Conservation (phyloP, 108 stramenopile genomes). For the Nitzschia sp. region DNA sequence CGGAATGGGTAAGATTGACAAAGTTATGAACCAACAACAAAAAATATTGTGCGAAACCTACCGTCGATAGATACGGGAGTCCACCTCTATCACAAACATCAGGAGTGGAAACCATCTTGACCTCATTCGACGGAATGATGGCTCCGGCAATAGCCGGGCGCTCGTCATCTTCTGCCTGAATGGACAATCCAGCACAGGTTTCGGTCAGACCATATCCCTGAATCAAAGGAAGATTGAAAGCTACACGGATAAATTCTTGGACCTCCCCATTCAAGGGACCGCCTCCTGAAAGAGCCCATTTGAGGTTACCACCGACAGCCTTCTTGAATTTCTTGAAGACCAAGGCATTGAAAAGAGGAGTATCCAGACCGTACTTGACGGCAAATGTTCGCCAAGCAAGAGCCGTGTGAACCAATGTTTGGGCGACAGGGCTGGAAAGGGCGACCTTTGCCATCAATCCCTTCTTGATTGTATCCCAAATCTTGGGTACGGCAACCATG, state of each 20-base stretch:
- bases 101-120: constrained; percentile 75
- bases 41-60: background rate
- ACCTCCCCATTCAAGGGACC: constrained; percentile 86
- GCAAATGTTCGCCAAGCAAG: constrained; percentile 68
- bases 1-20: background rate
- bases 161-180: constrained; percentile 68
- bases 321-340: constrained; percentile 90
- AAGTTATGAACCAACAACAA: background rate
- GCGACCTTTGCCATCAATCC: constrained; percentile 84
- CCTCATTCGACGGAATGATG: constrained; percentile 71
- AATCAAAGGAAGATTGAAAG: constrained; percentile 75
- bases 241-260: constrained; percentile 78
- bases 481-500: constrained; percentile 91
- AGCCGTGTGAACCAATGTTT: constrained; percentile 71
- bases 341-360: constrained; percentile 85
- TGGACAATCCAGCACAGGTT: constrained; percentile 78
- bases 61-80: constrained; percentile 62
- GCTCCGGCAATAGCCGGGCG: constrained; percentile 75
- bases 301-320: constrained; percentile 75
- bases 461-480: constrained; percentile 95
- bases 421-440: constrained; percentile 55
- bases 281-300: constrained; percentile 81
- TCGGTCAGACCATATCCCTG: constrained; percentile 91
- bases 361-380: constrained; percentile 72
- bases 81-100: constrained; percentile 85